phyloP scores from a whole-genome alignment of 495 filamentous ascomycete genomes.

The Neurospora cerealis region DNA sequence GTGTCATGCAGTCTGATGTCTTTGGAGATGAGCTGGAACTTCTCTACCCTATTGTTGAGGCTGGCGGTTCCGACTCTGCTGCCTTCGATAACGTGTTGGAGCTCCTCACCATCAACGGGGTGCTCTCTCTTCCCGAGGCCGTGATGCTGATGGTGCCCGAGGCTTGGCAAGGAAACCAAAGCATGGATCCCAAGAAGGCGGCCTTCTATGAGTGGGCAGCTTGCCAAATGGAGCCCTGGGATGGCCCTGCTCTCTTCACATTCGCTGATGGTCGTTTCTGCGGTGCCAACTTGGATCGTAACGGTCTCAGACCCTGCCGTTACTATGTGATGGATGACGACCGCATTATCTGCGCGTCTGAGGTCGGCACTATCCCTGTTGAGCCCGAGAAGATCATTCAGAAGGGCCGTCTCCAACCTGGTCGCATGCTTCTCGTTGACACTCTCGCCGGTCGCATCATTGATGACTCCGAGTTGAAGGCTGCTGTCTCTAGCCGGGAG shows the following conservation, averaged over 20 bases:
- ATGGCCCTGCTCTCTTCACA: slow-evolving; percentile 94
- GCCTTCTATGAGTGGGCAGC: slow-evolving; percentile 99
- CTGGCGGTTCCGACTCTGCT: slow-evolving; percentile 95
- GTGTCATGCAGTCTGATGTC: slow-evolving; percentile 84
- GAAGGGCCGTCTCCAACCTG: slow-evolving; percentile 91
- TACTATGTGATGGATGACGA: slow-evolving; percentile 99
- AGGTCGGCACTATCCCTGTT: slow-evolving; percentile 90
- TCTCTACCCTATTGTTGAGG: slow-evolving; percentile 93
- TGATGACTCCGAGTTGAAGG: slow-evolving; percentile 89
- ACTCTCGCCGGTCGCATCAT: slow-evolving; percentile 93
- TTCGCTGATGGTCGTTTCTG: slow-evolving; percentile 98
- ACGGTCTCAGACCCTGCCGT: slow-evolving; percentile 91
- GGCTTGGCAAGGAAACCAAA: slow-evolving; percentile 91
- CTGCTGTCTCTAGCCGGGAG: slow-evolving; percentile 70
- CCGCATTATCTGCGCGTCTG: slow-evolving; percentile 95
- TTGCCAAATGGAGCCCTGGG: slow-evolving; percentile 99
- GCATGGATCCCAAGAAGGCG: slow-evolving; percentile 91
- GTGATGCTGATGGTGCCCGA: slow-evolving; percentile 99
- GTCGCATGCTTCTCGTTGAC: slow-evolving; percentile 96
- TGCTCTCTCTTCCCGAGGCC: slow-evolving; percentile 91
- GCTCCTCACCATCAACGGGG: slow-evolving; percentile 90
- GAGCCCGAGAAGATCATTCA: slow-evolving; percentile 86
- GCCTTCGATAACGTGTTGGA: slow-evolving; percentile 98
- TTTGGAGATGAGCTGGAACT: slow-evolving; percentile 89
- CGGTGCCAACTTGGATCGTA: slow-evolving; percentile 96